Percentiles rank a stretch among this genome's conserved stretches.
These are phyloP conservation scores for Alternaria hordeiaustralica DNA, from an alignment of 2,329 filamentous ascomycete species.

Conservation along the genomic window DNA sequence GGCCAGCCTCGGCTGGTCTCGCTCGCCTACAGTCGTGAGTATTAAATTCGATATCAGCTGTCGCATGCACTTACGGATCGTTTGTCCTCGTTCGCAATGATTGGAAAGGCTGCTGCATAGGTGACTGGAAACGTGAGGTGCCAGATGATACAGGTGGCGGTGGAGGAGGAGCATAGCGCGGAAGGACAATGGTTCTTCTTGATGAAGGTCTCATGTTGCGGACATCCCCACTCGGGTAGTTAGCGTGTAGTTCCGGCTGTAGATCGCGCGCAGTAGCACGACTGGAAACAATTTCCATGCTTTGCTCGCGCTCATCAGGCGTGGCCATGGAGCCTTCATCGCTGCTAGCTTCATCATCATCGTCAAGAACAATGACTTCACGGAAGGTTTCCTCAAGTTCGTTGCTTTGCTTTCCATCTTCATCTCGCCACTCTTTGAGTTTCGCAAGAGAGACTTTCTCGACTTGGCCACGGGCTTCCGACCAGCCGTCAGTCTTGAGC, in stretches of 20 bases:
- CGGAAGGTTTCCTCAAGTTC: constrained; percentile 68
- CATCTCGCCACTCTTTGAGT: constrained; percentile 68
- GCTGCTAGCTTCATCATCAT: constrained; percentile 60
- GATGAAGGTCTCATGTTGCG: constrained; percentile 24
- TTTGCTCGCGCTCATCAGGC: constrained; percentile 36
- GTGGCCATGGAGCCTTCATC: constrained; percentile 44
- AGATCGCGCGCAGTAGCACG: constrained; percentile 43
- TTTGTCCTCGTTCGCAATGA: constrained; percentile 10
- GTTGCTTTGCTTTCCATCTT: constrained; percentile 57
- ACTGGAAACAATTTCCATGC: constrained; percentile 42
- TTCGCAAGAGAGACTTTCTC: constrained; percentile 63
- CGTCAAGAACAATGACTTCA: constrained; percentile 69
- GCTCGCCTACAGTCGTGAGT: constrained; percentile 27
- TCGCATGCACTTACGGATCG: constrained; percentile 26
- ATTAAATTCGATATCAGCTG: neutral
- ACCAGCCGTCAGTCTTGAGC: constrained; percentile 60
- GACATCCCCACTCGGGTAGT: constrained; percentile 18
- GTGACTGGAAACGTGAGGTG: constrained; percentile 13
- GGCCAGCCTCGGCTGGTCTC: constrained; percentile 15
- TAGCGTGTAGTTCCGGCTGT: constrained; percentile 29
- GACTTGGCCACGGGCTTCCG: constrained; percentile 61
- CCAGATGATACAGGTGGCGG: constrained; percentile 8
- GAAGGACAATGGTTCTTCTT: constrained; percentile 34
- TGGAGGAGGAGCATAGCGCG: constrained; percentile 18
- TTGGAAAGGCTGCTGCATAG: constrained; percentile 10